Percentiles rank a stretch among this genome's conserved stretches.
phyloP scores from a whole-genome alignment of 805 yeast genomes.

The Yarrowia porcina region DNA sequence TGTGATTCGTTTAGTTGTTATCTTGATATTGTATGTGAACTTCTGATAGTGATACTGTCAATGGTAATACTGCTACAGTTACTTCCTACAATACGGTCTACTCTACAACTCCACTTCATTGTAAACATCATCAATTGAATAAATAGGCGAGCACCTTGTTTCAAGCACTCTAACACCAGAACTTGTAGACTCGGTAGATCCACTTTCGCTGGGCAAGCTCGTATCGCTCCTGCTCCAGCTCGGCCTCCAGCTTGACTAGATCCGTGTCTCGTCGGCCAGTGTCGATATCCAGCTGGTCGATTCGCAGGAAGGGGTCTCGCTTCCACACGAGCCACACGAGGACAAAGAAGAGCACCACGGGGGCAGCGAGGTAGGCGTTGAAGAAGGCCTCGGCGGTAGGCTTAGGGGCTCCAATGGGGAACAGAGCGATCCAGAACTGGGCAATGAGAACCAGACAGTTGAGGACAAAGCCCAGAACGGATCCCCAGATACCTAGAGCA shows the following conservation, averaged over 20 bases:
- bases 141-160: neutral
- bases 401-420: slow-evolving; percentile 52
- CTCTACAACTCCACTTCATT: too few species aligned
- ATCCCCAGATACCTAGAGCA: slow-evolving; percentile 61
- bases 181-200: slow-evolving; percentile 44
- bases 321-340: slow-evolving; percentile 49
- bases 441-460: slow-evolving; percentile 58
- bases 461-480: slow-evolving; percentile 55
- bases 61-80: too few species aligned
- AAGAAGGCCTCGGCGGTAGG: slow-evolving; percentile 44
- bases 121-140: neutral
- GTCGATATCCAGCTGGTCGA: slow-evolving; percentile 55
- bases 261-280: slow-evolving; percentile 61
- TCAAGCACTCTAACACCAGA: slow-evolving; percentile 44
- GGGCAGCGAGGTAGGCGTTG: slow-evolving; percentile 49
- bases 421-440: slow-evolving; percentile 75
- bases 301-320: slow-evolving; percentile 44
- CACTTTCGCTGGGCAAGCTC: slow-evolving; percentile 45
- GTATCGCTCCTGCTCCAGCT: slow-evolving; percentile 52
- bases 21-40: too few species aligned
- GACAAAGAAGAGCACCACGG: slow-evolving; percentile 44
- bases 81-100: too few species aligned
- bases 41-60: too few species aligned
- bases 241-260: slow-evolving; percentile 41
- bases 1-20: too few species aligned